phyloP scores from a whole-genome alignment of 768 basidiomycete species.

The Daedaleopsis nitida region DNA sequence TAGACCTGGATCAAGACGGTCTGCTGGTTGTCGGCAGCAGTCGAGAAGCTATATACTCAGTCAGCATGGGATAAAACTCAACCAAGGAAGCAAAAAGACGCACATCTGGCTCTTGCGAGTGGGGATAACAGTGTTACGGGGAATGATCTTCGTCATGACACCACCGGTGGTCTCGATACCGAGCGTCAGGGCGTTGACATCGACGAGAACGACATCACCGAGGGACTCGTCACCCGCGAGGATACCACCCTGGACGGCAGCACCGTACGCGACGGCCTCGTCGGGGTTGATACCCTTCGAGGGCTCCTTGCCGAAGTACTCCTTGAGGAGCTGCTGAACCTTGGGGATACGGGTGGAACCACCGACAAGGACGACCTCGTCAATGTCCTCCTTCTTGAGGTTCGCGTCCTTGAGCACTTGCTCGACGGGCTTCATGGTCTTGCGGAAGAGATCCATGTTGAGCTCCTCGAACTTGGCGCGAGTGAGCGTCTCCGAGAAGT shows the following conservation, averaged over 20 bases:
- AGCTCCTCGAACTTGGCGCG: slow-evolving; percentile 99
- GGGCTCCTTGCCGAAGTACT: slow-evolving; percentile 97
- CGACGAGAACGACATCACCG: slow-evolving; percentile 90
- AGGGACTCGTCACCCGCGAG: slow-evolving; percentile 93
- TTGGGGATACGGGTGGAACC: slow-evolving; percentile 99
- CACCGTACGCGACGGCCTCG: slow-evolving; percentile 98
- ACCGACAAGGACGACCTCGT: slow-evolving; percentile 94
- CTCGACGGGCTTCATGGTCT: slow-evolving; percentile 99
- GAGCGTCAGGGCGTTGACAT: slow-evolving; percentile 95
- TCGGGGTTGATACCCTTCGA: slow-evolving; percentile 99
- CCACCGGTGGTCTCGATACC: slow-evolving; percentile 99
- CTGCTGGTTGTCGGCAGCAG: slow-evolving; percentile 89
- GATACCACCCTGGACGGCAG: slow-evolving; percentile 98
- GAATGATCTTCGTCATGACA: slow-evolving; percentile 96
- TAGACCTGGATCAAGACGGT: slow-evolving; percentile 97
- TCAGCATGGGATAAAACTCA: too few relatives aligned
- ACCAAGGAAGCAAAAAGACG: slow-evolving; percentile 27
- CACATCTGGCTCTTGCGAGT: slow-evolving; percentile 95
- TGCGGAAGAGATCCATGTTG: slow-evolving; percentile 98
- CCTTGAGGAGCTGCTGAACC: slow-evolving; percentile 97
- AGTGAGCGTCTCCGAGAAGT: slow-evolving; percentile 96
- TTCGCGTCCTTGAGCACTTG: slow-evolving; percentile 98
- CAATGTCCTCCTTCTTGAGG: slow-evolving; percentile 96
- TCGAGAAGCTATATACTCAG: slow-evolving; percentile 53
- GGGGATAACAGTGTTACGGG: slow-evolving; percentile 97